Percentiles rank a stretch among this genome's conserved stretches.
Conservation (phyloP, 225 moss, liverwort and hornwort species). For the Physcomitrellopsis africana region DNA sequence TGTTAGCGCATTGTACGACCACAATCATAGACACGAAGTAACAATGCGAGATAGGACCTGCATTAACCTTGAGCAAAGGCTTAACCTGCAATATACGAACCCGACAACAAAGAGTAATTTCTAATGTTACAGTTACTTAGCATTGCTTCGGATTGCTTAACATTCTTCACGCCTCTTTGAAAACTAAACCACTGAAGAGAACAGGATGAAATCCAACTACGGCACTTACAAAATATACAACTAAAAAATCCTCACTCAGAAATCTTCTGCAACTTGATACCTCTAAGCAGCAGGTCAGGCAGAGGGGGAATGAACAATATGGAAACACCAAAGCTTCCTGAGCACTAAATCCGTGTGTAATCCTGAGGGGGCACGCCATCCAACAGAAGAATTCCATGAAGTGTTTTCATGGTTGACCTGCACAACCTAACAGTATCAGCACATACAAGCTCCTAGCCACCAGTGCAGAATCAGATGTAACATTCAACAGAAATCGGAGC, state of each 20-base stretch:
- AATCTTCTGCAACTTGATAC: constrained; percentile 28
- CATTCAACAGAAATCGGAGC: not conserved
- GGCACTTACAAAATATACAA: constrained; percentile 33
- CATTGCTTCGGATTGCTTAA: constrained; percentile 18
- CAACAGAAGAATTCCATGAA: constrained; percentile 30
- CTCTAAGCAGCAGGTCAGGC: constrained; percentile 29
- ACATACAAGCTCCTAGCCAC: not conserved
- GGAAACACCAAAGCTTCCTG: constrained; percentile 27
- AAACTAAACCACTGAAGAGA: constrained; percentile 22
- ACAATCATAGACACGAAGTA: too few species aligned
- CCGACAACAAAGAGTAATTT: constrained; percentile 24
- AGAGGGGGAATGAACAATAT: constrained; percentile 17
- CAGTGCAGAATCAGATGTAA: not conserved
- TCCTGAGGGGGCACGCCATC: constrained; percentile 34
- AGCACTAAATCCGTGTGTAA: constrained; percentile 28
- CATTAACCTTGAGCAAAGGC: too few species aligned
- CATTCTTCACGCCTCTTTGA: constrained; percentile 4
- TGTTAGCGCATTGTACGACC: too few species aligned
- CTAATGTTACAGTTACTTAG: constrained; percentile 21
- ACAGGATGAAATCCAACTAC: constrained; percentile 26
- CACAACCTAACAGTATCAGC: constrained; percentile 21
- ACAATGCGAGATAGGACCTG: too few species aligned
- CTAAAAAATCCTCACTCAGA: constrained; percentile 28
- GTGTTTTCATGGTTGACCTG: constrained; percentile 29
- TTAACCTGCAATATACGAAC: too few species aligned